Evolutionary conservation across 306 rosid genomes (phyloP).

Genomic region (Cucurbita argyrosperma): DNA sequence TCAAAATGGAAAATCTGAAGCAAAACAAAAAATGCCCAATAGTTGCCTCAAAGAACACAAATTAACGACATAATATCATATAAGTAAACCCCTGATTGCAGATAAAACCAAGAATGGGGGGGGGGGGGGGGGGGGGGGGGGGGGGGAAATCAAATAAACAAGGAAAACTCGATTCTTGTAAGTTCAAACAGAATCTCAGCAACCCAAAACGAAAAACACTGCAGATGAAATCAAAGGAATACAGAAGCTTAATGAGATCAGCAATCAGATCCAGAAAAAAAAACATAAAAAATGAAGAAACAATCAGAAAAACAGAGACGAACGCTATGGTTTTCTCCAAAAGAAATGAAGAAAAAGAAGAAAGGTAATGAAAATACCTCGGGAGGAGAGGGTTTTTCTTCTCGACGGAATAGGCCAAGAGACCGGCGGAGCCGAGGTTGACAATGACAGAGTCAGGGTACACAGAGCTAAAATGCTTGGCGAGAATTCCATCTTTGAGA

Average conservation of each 20-base stretch:
- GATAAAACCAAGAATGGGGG: neutral
- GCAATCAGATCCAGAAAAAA: constrained; percentile 2
- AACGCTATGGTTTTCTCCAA: neutral
- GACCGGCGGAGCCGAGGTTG: constrained; percentile 51
- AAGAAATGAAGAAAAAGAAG: neutral
- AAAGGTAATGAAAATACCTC: constrained; percentile 27
- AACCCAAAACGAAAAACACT: neutral
- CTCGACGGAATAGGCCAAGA: constrained; percentile 45
- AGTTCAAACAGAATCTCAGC: neutral
- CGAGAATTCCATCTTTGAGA: constrained; percentile 55
- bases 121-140: neutral
- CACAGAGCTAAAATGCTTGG: constrained; percentile 43
- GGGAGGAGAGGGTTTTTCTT: constrained; percentile 74
- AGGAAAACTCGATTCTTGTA: neutral
- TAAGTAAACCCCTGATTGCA: neutral
- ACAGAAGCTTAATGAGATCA: neutral
- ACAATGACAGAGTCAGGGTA: constrained; percentile 58
- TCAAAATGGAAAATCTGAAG: neutral
- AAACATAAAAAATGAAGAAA: neutral
- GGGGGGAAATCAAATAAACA: neutral
- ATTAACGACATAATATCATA: neutral
- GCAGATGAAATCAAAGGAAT: neutral
- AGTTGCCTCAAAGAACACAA: neutral
- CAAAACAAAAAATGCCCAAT: neutral
- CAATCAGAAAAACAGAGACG: neutral